These are phyloP conservation scores for Psilocybe cyanescens DNA, from an alignment of 768 basidiomycete species.

Conservation along the genomic window DNA sequence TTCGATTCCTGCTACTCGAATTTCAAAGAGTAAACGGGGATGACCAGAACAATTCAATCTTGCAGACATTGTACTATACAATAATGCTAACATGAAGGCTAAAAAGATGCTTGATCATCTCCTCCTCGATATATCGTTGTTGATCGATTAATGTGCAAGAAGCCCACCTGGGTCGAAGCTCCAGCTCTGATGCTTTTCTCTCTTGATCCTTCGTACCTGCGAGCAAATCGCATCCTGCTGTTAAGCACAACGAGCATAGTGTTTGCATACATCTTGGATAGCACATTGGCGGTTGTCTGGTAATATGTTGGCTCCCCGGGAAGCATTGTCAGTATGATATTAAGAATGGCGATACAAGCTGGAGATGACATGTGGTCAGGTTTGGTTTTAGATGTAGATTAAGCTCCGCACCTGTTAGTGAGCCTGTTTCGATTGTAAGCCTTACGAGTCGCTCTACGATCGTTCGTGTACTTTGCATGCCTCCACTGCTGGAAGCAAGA, in stretches of 20 bases:
- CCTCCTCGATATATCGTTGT: too few relatives aligned
- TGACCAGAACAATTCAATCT: too few relatives aligned
- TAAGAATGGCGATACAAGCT: slow-evolving; percentile 3
- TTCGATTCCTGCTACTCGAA: too few relatives aligned
- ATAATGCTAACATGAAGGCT: too few relatives aligned
- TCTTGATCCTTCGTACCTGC: not conserved
- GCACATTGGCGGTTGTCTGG: slow-evolving; percentile 5
- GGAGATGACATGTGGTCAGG: not conserved
- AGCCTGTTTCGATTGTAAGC: slow-evolving; percentile 1
- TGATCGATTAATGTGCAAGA: not conserved
- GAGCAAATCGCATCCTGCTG: slow-evolving; percentile 1
- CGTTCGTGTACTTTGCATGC: not conserved
- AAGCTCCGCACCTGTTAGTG: not conserved
- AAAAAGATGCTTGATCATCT: too few relatives aligned
- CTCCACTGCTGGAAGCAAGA: not conserved
- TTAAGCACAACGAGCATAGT: slow-evolving; percentile 7
- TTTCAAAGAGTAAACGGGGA: too few relatives aligned
- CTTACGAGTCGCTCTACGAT: not conserved
- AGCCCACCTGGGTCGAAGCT: not conserved
- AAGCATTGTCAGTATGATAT: not conserved
- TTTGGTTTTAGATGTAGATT: not conserved
- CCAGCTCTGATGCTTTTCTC: not conserved
- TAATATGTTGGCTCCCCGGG: slow-evolving; percentile 4
- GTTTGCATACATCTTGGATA: slow-evolving; percentile 11
- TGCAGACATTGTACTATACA: too few relatives aligned